Conservation (phyloP, 768 basidiomycete genomes). For the Candolleomyces efflorescens region DNA sequence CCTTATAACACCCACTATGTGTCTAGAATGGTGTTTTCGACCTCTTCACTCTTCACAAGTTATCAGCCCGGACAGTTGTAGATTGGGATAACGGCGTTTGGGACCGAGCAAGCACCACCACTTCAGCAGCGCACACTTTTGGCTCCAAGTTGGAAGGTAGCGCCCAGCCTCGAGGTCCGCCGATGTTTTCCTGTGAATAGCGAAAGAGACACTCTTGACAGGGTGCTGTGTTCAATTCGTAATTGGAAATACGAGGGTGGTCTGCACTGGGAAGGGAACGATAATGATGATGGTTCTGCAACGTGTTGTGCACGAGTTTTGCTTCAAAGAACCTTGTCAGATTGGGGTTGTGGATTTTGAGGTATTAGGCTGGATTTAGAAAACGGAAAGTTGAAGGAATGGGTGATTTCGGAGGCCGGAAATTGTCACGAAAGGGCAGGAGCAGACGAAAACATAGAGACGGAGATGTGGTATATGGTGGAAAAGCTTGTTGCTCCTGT, state of each 20-base stretch:
- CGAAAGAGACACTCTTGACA: conserved; percentile 2
- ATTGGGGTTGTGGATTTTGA: conserved; percentile 26
- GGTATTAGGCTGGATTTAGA: conserved; percentile 1
- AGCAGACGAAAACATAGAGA: background rate
- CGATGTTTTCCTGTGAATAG: conserved; percentile 6
- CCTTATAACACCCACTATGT: conserved; percentile 3
- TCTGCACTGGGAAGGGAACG: conserved; percentile 9
- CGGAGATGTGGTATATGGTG: background rate
- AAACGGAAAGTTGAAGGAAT: background rate
- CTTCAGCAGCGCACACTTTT: background rate
- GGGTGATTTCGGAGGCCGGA: background rate
- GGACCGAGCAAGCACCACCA: background rate
- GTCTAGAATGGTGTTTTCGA: background rate
- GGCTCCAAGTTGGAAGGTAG: background rate
- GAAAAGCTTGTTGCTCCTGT: background rate
- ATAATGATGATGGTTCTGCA: conserved; percentile 28
- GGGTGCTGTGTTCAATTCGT: conserved; percentile 2
- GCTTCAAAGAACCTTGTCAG: conserved; percentile 11
- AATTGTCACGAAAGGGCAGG: background rate
- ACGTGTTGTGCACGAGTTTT: conserved; percentile 77
- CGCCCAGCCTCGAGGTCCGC: conserved; percentile 1
- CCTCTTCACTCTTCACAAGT: conserved; percentile 3
- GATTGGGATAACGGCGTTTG: conserved; percentile 1
- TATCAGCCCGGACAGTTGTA: background rate
- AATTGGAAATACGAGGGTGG: background rate